Evolutionary conservation across 176 grass and related monocot species (phyloP).

Genomic region (Ensete glaucum): DNA sequence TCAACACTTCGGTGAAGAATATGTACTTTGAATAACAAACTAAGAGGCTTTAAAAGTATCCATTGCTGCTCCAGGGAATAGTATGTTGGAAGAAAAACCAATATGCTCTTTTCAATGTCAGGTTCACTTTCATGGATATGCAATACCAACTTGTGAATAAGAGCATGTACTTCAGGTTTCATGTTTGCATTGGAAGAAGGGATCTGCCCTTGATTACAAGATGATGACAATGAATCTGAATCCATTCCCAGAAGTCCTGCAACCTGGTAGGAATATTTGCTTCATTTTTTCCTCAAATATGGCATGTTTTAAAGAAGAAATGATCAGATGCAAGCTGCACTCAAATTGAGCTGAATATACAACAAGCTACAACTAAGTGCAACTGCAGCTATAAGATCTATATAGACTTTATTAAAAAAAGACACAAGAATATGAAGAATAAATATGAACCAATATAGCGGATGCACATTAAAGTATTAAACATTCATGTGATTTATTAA

Average conservation of each 20-base stretch:
- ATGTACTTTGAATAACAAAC: slow-evolving; percentile 56
- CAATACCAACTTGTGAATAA: slow-evolving; percentile 63
- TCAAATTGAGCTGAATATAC: neutral
- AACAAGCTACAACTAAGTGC: neutral
- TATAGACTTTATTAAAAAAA: neutral
- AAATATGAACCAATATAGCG: too few species aligned
- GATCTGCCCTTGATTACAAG: slow-evolving; percentile 29
- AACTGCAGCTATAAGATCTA: neutral
- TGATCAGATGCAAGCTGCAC: neutral
- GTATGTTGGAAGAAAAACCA: slow-evolving; percentile 93
- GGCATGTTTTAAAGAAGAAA: neutral
- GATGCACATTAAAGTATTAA: too few species aligned
- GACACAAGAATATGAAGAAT: neutral
- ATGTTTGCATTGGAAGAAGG: slow-evolving; percentile 39
- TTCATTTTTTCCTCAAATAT: neutral
- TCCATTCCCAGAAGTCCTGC: slow-evolving; percentile 47
- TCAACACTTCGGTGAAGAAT: slow-evolving; percentile 92
- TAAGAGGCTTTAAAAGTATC: slow-evolving; percentile 39
- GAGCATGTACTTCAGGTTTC: slow-evolving; percentile 42
- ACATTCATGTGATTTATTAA: too few species aligned
- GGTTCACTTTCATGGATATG: slow-evolving; percentile 59
- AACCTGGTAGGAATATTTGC: slow-evolving; percentile 29
- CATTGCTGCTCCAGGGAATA: slow-evolving; percentile 86
- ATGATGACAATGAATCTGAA: slow-evolving; percentile 38
- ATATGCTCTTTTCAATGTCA: slow-evolving; percentile 73